These are phyloP conservation scores for Haematococcus sp. DNA, from an alignment of 139 green algal species.

Conservation along the genomic window DNA sequence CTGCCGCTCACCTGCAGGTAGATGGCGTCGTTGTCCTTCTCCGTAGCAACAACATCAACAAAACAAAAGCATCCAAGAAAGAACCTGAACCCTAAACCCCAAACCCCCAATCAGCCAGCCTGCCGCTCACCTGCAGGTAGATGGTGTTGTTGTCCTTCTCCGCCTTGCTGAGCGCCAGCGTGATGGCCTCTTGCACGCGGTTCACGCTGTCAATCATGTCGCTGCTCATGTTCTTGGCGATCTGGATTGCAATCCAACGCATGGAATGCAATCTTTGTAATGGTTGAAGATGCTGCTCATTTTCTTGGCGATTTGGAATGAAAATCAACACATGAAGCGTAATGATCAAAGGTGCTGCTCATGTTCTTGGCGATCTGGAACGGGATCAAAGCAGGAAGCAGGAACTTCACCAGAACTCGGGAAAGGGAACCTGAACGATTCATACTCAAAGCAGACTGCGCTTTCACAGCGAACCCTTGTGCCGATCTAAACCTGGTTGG, in stretches of 20 bases:
- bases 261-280: too few relatives aligned
- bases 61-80: too few relatives aligned
- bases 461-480: too few relatives aligned
- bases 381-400: neutral
- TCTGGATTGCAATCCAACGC: neutral
- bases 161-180: constrained; percentile 35
- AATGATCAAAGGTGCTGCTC: neutral
- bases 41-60: too few relatives aligned
- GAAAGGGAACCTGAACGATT: too few relatives aligned
- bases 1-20: constrained; percentile 56
- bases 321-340: too few relatives aligned
- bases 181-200: constrained; percentile 52
- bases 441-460: too few relatives aligned
- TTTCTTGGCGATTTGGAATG: neutral
- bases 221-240: constrained; percentile 33
- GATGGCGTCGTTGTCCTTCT: constrained; percentile 60
- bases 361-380: neutral
- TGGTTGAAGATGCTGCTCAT: neutral
- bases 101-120: too few relatives aligned
- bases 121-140: constrained; percentile 54
- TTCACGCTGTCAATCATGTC: constrained; percentile 85
- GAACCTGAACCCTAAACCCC: too few relatives aligned
- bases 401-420: too few relatives aligned
- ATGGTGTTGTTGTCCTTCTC: constrained; percentile 62
- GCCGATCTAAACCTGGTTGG: too few relatives aligned